These are phyloP conservation scores for Talaromyces stipitatus DNA, from an alignment of 495 filamentous ascomycete species.

Conservation along the genomic window DNA sequence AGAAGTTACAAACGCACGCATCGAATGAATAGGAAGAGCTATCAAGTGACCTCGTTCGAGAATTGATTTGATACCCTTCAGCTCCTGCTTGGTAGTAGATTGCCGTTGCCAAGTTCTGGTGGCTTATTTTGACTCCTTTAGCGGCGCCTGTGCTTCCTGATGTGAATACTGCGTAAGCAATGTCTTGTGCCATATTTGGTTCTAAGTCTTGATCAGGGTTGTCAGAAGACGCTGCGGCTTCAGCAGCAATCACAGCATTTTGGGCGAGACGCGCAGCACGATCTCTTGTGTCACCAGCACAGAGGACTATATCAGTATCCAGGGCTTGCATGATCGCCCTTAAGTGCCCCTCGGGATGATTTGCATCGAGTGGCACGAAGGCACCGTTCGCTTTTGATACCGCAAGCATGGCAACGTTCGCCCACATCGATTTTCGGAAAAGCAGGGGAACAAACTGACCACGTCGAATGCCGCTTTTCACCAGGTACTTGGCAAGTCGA, in stretches of 20 bases:
- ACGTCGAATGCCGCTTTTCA: conserved; percentile 34
- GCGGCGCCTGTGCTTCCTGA: conserved; percentile 31
- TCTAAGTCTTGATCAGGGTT: too few species aligned
- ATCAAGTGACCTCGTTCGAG: conserved; percentile 1
- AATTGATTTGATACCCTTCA: not conserved
- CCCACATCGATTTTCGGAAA: conserved; percentile 16
- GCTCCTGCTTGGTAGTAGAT: not conserved
- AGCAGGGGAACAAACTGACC: not conserved
- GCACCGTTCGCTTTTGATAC: conserved; percentile 39
- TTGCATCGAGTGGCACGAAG: conserved; percentile 36
- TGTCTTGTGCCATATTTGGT: too few species aligned
- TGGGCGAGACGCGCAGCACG: not conserved
- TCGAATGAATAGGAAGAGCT: conserved; percentile 16
- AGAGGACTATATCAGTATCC: not conserved
- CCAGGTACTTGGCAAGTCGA: conserved; percentile 28
- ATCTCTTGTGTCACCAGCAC: not conserved
- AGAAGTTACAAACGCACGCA: conserved; percentile 6
- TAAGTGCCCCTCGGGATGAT: conserved; percentile 18
- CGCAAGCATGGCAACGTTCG: conserved; percentile 37
- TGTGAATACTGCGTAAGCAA: conserved; percentile 14
- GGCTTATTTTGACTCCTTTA: conserved; percentile 35
- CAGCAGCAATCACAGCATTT: not conserved
- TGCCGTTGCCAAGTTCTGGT: conserved; percentile 17
- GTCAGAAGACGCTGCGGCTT: too few species aligned
- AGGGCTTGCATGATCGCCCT: conserved; percentile 4